phyloP scores from a whole-genome alignment of 2,329 filamentous ascomycete species.

The Penicillium griseofulvum region DNA sequence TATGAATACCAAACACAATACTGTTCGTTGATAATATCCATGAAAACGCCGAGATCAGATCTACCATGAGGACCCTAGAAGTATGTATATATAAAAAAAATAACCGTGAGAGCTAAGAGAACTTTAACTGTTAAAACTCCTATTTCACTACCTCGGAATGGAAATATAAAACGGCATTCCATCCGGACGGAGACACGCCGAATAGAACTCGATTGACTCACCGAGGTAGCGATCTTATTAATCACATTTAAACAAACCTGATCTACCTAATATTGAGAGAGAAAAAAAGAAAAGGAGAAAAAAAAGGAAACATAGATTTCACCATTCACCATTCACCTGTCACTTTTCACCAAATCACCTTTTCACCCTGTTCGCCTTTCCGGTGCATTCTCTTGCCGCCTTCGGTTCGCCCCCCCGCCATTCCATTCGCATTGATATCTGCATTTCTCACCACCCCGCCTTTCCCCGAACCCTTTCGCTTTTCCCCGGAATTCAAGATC shows the following conservation, averaged over 20 bases:
- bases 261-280: not conserved
- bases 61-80: not conserved
- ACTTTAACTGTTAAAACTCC: not conserved
- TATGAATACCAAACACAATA: not conserved
- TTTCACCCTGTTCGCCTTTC: not conserved
- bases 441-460: slow-evolving; percentile 1
- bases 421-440: slow-evolving; percentile 7
- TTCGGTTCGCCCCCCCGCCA: slow-evolving; percentile 14
- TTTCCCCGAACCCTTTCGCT: not conserved
- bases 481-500: not conserved
- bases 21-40: too few relatives aligned
- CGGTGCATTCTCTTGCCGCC: slow-evolving; percentile 12
- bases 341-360: too few relatives aligned
- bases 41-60: not conserved
- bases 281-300: too few relatives aligned
- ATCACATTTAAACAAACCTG: slow-evolving; percentile 6
- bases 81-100: not conserved
- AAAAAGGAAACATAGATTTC: not conserved
- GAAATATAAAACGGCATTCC: not conserved
- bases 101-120: not conserved
- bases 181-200: slow-evolving; percentile 4
- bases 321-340: too few relatives aligned
- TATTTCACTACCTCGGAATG: not conserved
- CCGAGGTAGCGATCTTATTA: slow-evolving; percentile 18
- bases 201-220: slow-evolving; percentile 21